Conservation (phyloP, 1,139 yeast genomes). For the Hemisphaericaspora lyxosophila region DNA sequence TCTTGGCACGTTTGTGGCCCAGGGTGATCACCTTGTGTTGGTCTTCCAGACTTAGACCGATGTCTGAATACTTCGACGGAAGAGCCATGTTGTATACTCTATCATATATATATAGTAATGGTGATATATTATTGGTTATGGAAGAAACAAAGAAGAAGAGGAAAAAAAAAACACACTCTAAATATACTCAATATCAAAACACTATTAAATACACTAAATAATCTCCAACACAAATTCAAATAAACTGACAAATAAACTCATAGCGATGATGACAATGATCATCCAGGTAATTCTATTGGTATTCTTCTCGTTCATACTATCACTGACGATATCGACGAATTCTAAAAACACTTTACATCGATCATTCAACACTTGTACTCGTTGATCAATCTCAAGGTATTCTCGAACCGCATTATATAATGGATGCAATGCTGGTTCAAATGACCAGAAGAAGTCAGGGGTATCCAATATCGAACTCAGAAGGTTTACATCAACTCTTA, state of each 20-base stretch:
- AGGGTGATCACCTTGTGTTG: conserved; percentile 32
- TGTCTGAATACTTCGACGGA: conserved; percentile 48
- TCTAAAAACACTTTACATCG: conserved; percentile 92
- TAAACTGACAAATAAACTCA: conserved; percentile 68
- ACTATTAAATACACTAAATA: conserved; percentile 18
- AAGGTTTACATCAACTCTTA: conserved; percentile 89
- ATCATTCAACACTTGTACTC: conserved; percentile 91
- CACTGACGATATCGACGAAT: conserved; percentile 88
- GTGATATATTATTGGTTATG: no score
- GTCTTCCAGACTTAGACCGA: conserved; percentile 35
- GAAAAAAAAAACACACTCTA: no score
- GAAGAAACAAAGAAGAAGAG: no score
- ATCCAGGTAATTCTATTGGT: conserved; percentile 91
- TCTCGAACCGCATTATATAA: conserved; percentile 86
- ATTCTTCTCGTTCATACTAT: conserved; percentile 88
- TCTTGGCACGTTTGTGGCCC: conserved; percentile 20
- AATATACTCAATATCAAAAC: no score
- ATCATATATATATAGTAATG: not conserved
- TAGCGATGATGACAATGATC: conserved; percentile 76
- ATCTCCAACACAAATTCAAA: conserved; percentile 44
- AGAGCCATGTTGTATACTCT: conserved; percentile 24
- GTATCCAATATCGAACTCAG: conserved; percentile 90
- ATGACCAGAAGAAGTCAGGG: conserved; percentile 95
- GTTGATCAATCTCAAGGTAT: conserved; percentile 88
- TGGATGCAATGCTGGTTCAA: conserved; percentile 94